Evolutionary conservation across 2,329 filamentous ascomycete genomes (phyloP).

Genomic region (Elsinoe necatrix): DNA sequence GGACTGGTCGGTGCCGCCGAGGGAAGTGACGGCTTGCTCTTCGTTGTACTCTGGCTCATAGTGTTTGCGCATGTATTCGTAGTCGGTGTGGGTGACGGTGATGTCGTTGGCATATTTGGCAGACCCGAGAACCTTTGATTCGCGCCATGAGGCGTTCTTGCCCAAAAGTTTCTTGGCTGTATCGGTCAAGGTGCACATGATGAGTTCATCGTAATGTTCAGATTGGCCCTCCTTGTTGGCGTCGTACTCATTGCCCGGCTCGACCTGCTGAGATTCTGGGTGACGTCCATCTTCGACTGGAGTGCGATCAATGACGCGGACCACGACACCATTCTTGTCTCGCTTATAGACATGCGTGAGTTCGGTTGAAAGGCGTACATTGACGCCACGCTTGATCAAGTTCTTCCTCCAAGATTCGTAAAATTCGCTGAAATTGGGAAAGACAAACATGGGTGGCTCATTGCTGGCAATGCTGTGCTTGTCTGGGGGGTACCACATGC

Average conservation of each 20-base stretch:
- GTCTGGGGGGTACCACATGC: constrained; percentile 50
- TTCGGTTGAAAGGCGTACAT: constrained; percentile 49
- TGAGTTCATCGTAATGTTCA: constrained; percentile 55
- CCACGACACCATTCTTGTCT: constrained; percentile 42
- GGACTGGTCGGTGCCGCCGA: constrained; percentile 37
- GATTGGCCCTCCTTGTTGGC: constrained; percentile 35
- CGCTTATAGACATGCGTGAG: constrained; percentile 46
- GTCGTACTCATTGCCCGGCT: constrained; percentile 32
- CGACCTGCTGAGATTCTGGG: constrained; percentile 33
- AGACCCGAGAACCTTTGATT: constrained; percentile 60
- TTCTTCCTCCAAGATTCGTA: constrained; percentile 52
- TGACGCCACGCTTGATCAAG: constrained; percentile 47
- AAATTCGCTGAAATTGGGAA: constrained; percentile 54
- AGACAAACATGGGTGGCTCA: constrained; percentile 51
- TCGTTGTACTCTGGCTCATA: constrained; percentile 55
- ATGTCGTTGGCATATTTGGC: constrained; percentile 64
- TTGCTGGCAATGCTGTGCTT: constrained; percentile 42
- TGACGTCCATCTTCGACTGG: constrained; percentile 37
- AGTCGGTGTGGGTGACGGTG: constrained; percentile 60
- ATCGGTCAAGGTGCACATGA: constrained; percentile 54
- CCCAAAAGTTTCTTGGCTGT: constrained; percentile 52
- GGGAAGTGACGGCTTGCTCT: constrained; percentile 36
- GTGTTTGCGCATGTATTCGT: constrained; percentile 56
- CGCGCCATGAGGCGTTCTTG: constrained; percentile 50
- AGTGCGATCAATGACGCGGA: constrained; percentile 40